Conservation (phyloP, 192 early-diverging fungal genomes). For the Entomortierella lignicola region DNA sequence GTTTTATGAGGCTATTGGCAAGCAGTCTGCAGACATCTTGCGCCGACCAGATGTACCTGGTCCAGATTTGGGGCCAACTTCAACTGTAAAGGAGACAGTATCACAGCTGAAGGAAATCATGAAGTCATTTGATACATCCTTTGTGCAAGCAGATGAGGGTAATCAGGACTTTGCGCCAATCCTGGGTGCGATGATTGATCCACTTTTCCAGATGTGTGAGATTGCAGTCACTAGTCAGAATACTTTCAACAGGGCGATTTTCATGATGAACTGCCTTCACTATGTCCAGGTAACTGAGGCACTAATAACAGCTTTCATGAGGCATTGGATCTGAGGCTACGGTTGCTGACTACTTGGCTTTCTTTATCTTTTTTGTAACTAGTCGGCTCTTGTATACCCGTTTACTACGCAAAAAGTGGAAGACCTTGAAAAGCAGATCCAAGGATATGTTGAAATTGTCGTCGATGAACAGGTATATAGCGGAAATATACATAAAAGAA, state of each 20-base stretch:
- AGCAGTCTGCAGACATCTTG: slow-evolving; percentile 33
- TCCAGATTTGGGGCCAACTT: slow-evolving; percentile 69
- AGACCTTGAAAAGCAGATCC: slow-evolving; percentile 69
- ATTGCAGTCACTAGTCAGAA: slow-evolving; percentile 63
- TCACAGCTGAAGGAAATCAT: slow-evolving; percentile 83
- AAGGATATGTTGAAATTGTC: slow-evolving; percentile 70
- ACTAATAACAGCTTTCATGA: no score
- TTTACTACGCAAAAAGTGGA: slow-evolving; percentile 71
- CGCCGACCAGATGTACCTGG: slow-evolving; percentile 61
- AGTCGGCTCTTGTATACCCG: slow-evolving; percentile 75
- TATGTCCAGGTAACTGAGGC: slow-evolving; percentile 82
- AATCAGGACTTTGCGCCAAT: slow-evolving; percentile 76
- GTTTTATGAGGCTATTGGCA: slow-evolving; percentile 42
- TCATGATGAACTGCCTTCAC: slow-evolving; percentile 80
- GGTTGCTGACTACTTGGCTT: neutral
- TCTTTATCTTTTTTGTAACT: neutral
- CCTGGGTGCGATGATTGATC: slow-evolving; percentile 75
- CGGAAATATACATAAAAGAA: no score
- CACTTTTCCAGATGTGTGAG: slow-evolving; percentile 78
- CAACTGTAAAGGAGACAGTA: slow-evolving; percentile 73
- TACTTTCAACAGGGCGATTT: slow-evolving; percentile 74
- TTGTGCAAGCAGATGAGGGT: slow-evolving; percentile 62
- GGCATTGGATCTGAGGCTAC: no score
- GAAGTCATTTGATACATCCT: slow-evolving; percentile 81
- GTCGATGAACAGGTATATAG: slow-evolving; percentile 71